phyloP scores from a whole-genome alignment of 2,329 filamentous ascomycete genomes.

The Aspergillus sp. region DNA sequence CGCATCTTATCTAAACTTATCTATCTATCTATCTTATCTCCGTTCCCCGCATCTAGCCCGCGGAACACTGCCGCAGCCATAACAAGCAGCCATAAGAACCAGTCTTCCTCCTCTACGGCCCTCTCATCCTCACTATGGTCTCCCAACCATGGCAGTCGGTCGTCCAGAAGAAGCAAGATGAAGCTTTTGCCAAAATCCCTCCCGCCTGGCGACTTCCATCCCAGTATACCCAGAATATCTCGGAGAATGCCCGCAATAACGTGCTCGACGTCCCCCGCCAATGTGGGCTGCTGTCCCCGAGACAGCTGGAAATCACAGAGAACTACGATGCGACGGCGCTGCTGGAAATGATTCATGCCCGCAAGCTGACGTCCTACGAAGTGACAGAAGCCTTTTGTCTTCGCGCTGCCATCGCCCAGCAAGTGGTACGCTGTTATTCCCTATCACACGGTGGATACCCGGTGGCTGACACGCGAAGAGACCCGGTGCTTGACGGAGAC shows the following conservation, averaged over 20 bases:
- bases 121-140: neutral
- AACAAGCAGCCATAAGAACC: too few relatives aligned
- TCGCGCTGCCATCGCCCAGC: constrained; percentile 25
- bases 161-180: constrained; percentile 6
- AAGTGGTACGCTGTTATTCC: constrained; percentile 13
- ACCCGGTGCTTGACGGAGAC: constrained; percentile 9
- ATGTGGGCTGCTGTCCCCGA: neutral
- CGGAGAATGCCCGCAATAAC: neutral
- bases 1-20: too few relatives aligned
- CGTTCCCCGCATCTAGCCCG: too few relatives aligned
- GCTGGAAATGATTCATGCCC: constrained; percentile 20
- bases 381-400: constrained; percentile 38
- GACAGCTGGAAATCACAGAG: constrained; percentile 1
- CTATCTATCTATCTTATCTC: too few relatives aligned
- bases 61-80: too few relatives aligned
- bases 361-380: constrained; percentile 30
- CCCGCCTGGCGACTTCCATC: constrained; percentile 6
- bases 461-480: neutral
- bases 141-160: constrained; percentile 5
- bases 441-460: neutral
- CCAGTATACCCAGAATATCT: constrained; percentile 3
- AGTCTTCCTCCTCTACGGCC: too few relatives aligned
- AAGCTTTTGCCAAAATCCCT: constrained; percentile 7
- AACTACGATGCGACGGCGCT: constrained; percentile 1
- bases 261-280: neutral